phyloP scores from a whole-genome alignment of 345 rosid genomes.

The Schrenkiella parvula region DNA sequence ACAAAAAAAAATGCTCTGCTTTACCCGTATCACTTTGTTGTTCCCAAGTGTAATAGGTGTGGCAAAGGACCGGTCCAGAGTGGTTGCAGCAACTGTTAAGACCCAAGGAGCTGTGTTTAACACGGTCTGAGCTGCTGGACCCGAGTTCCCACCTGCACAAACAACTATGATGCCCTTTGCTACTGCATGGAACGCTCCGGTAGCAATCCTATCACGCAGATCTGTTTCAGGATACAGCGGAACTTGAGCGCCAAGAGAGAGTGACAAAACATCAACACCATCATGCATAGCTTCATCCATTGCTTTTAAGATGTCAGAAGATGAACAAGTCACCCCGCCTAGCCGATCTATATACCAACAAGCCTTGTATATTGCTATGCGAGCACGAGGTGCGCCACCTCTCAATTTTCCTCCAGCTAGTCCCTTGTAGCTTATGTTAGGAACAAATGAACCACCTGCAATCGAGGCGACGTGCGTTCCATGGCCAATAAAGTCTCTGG shows the following conservation, averaged over 20 bases:
- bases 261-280: constrained; percentile 45
- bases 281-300: constrained; percentile 55
- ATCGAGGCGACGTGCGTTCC: constrained; percentile 47
- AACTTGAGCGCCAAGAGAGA: constrained; percentile 39
- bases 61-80: constrained; percentile 42
- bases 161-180: constrained; percentile 36
- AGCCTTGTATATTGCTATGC: constrained; percentile 48
- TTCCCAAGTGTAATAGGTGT: constrained; percentile 41
- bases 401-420: constrained; percentile 42
- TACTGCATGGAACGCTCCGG: constrained; percentile 50
- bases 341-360: constrained; percentile 39
- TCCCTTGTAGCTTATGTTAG: constrained; percentile 40
- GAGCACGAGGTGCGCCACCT: constrained; percentile 47
- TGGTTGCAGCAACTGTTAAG: constrained; percentile 44
- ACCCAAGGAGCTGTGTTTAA: constrained; percentile 46
- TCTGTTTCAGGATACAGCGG: constrained; percentile 30
- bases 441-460: constrained; percentile 47
- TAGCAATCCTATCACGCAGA: constrained; percentile 32
- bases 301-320: constrained; percentile 46
- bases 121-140: constrained; percentile 39
- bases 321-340: constrained; percentile 3
- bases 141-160: constrained; percentile 33
- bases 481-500: constrained; percentile 49
- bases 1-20: not conserved
- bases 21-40: constrained; percentile 30